Base-by-base conservation (phyloP, 2,329 filamentous ascomycete species). In the Phaeosphaeria sp. region DNA sequence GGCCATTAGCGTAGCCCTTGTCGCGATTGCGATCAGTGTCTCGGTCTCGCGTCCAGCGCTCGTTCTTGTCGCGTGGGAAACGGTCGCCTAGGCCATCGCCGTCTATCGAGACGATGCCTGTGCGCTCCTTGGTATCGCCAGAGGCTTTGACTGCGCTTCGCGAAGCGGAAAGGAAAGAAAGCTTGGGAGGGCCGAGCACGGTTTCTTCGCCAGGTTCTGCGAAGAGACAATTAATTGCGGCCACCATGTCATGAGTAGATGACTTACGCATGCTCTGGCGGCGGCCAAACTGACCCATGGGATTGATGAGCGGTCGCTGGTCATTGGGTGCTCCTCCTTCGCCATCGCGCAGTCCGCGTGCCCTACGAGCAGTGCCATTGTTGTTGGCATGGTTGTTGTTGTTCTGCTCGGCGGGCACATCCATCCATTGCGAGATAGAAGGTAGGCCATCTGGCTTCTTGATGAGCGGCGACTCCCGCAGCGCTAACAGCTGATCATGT, bases 401-500 rank as follows among this genome's bases (percentile, higher is more conserved):
- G 54, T 54, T 46, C 33, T 72, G 68, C 22, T 76, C 74, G 24
- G 64, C 57, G 20, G 72, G 66, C 45, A 69, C 96, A 91, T 94
- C 93, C 92, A 97, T 96, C 93, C 93, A 98, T 82, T 96, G 92
- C 80, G 96, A 92, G 63, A 90, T 86, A 24, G 92, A 90, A 64
- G 93, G 93, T 46, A 97, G 84, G 63, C 84, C 86, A 63, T 89
- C 82, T 47, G 94, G 94, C 79, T 91, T 96, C 68, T 85, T 82
- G 73, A 93, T 93, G 77, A 97, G 83, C 65, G 93, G 93, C 64
- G 94, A 97, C 59, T 90, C 84, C 78, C 89, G 87, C 71, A 98
- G 82, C 76, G 85, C 84, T 70, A 92, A 82, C 68, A 98, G 83
- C 79, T 91, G 85, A 64, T 93, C 91, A 78, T 86, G 83, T 61